Base-by-base conservation (phyloP, 495 filamentous ascomycete species). In the Cryomyces minteri region DNA sequence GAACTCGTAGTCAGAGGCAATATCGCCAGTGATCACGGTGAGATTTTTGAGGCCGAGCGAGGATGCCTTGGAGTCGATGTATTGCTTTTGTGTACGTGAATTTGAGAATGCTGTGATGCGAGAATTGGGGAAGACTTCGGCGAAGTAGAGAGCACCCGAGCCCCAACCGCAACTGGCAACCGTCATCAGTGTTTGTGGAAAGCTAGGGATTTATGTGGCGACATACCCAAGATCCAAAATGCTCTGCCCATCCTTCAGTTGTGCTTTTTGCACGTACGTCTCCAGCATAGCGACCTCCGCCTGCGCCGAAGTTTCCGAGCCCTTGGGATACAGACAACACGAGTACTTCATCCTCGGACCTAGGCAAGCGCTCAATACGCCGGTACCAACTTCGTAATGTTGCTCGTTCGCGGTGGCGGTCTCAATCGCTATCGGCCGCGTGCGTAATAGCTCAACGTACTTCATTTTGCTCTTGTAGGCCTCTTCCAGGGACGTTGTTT, bases 261-360 rank as follows among this genome's bases (percentile, higher is more conserved):
- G 61, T 10, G 69, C 73, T 51, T 66, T 70, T 53, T 72, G 63
- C 7, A 74, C 62, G 55, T 80, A 81, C 4, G 52, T 53, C 50
- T 67, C 67, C 47, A 80, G 57, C 77, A 79, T 80, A n/a, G 65
- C 67, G n/a, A 66, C 57, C 58, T 82, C 77, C 5, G 77, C 77
- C 55, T 79, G 62, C 0, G 61, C 73, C 9, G 81, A 55, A 25
- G 69, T 77, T 58, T 71, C 70, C 6, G 48, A 55, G 5, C 70
- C 72, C 44, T 61, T 69, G 7, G 67, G 66, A 58, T 79, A 81
- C 54, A 77, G 60, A 49, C 67, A 72, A 43, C 58, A 67, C 25
- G 67, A 73, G 48, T 79, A 81, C 64, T 80, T 80, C 70, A 79
- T 79, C 44, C 74, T 59, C 10, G 72, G 72, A 4, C 78, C 78